Conservation (phyloP, 2,329 filamentous ascomycete genomes). For the Cercospora sp. region DNA sequence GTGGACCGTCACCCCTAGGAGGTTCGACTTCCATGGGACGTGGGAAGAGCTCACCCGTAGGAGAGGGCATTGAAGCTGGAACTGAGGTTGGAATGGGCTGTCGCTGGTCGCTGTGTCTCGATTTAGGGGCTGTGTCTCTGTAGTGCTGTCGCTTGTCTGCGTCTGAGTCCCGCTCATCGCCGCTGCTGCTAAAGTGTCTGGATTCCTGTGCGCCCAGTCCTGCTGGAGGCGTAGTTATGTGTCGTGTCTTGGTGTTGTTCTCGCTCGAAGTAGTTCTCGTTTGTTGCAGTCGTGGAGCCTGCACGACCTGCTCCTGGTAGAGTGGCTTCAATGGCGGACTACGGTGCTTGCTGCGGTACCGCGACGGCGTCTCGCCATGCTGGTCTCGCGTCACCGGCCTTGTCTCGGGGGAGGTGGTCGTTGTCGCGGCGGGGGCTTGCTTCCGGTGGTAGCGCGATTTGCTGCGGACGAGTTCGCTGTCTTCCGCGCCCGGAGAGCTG, state of each 20-base stretch:
- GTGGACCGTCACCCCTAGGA: conserved; percentile 30
- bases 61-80: conserved; percentile 15
- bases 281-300: conserved; percentile 17
- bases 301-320: conserved; percentile 23
- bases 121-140: conserved; percentile 2
- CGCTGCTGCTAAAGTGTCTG: conserved; percentile 10
- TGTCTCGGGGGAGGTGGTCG: conserved; percentile 15
- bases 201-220: conserved; percentile 18
- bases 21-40: conserved; percentile 28
- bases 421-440: conserved; percentile 14
- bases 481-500: conserved; percentile 19
- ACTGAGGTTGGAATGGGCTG: conserved; percentile 2
- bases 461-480: conserved; percentile 31
- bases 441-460: conserved; percentile 38
- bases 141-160: conserved; percentile 12
- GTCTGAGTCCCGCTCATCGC: conserved; percentile 11
- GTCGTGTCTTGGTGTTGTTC: conserved; percentile 4
- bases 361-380: conserved; percentile 19
- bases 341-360: conserved; percentile 28
- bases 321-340: conserved; percentile 20
- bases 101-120: conserved; percentile 5
- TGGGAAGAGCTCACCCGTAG: conserved; percentile 36
- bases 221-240: conserved; percentile 12
- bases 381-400: conserved; percentile 18
- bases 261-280: conserved; percentile 18